Conservation (phyloP, 169 alveolate genomes). For the Plasmodium blacklocki region DNA sequence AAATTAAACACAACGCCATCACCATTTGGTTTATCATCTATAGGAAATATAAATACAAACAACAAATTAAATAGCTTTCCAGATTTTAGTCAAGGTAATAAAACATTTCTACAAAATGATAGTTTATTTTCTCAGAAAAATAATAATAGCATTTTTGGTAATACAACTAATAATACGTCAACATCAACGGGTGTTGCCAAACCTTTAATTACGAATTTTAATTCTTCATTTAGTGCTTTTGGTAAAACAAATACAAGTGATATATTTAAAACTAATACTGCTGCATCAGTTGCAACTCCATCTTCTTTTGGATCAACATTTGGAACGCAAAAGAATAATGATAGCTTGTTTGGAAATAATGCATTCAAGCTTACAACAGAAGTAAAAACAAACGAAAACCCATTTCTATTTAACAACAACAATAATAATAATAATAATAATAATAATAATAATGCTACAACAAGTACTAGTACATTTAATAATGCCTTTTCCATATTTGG, state of each 20-base stretch:
- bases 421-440: not conserved
- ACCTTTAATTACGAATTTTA: slow-evolving; percentile 24
- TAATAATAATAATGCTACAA: slow-evolving; percentile 5
- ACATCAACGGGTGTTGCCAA: not conserved
- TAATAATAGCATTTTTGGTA: slow-evolving; percentile 5
- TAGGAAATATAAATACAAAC: slow-evolving; percentile 16
- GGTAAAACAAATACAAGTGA: slow-evolving; percentile 69
- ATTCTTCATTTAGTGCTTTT: slow-evolving; percentile 39
- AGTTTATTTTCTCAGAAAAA: slow-evolving; percentile 47
- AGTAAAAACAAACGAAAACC: slow-evolving; percentile 19
- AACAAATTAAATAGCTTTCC: slow-evolving; percentile 51
- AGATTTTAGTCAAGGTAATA: slow-evolving; percentile 30
- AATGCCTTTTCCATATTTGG: slow-evolving; percentile 18
- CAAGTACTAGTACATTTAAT: slow-evolving; percentile 11
- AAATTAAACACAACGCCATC: not conserved
- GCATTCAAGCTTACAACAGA: slow-evolving; percentile 19
- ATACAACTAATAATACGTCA: not conserved
- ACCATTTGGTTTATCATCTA: slow-evolving; percentile 48
- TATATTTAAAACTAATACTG: slow-evolving; percentile 30
- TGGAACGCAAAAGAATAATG: slow-evolving; percentile 16
- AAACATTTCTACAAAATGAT: slow-evolving; percentile 60
- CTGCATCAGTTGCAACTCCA: slow-evolving; percentile 8
- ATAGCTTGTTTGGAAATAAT: slow-evolving; percentile 3
- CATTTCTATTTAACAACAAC: slow-evolving; percentile 25
- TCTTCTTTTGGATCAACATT: slow-evolving; percentile 4